Conservation (phyloP, 2,329 filamentous ascomycete species). For the Ophiocordyceps camponoti-floridani region DNA sequence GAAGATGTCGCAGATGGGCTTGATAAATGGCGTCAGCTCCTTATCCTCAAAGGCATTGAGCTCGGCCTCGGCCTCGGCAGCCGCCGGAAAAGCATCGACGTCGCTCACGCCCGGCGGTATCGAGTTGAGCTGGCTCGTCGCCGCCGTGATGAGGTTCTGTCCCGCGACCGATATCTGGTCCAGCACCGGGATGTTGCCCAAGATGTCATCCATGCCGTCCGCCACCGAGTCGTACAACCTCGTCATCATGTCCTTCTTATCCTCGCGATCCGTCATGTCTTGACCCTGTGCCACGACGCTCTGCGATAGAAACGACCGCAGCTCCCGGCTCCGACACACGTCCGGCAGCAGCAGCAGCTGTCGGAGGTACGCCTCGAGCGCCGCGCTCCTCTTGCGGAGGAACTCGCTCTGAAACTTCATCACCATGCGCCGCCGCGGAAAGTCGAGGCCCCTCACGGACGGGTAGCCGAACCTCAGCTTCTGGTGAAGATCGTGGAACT, state of each 20-base stretch:
- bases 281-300: constrained; percentile 54
- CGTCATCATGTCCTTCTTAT: constrained; percentile 76
- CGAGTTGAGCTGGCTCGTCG: constrained; percentile 42
- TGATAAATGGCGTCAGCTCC: constrained; percentile 88
- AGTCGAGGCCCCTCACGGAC: constrained; percentile 76
- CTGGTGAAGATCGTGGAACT: constrained; percentile 92
- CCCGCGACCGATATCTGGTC: constrained; percentile 88
- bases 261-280: constrained; percentile 36
- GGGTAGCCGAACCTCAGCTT: constrained; percentile 70
- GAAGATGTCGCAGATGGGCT: constrained; percentile 95
- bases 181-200: constrained; percentile 87
- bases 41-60: constrained; percentile 81
- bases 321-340: constrained; percentile 81
- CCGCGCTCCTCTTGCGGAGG: constrained; percentile 68
- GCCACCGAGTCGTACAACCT: constrained; percentile 92
- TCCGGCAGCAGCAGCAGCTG: constrained; percentile 75
- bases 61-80: constrained; percentile 84
- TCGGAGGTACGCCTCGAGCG: constrained; percentile 70
- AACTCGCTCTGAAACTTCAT: constrained; percentile 97
- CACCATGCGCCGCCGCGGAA: constrained; percentile 78
- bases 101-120: constrained; percentile 33
- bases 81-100: constrained; percentile 27
- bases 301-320: constrained; percentile 83
- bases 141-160: constrained; percentile 74
- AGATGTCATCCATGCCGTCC: constrained; percentile 94